phyloP scores from a whole-genome alignment of 768 basidiomycete species.

The Lentinula lateritia region DNA sequence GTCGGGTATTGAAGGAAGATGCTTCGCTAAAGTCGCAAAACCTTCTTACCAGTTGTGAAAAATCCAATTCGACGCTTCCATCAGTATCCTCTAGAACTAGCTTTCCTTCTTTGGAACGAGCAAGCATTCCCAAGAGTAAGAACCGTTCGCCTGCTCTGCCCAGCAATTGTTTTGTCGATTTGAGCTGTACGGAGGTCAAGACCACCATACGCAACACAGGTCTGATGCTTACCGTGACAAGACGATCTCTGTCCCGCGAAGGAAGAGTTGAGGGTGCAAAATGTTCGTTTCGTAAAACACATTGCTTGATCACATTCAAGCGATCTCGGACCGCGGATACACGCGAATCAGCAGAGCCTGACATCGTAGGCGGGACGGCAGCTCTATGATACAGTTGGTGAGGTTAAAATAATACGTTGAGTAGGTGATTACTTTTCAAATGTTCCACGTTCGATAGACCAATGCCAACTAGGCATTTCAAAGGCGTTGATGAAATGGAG shows the following conservation, averaged over 20 bases:
- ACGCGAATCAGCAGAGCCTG: slow-evolving; percentile 80
- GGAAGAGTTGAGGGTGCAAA: slow-evolving; percentile 95
- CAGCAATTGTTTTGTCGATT: slow-evolving; percentile 92
- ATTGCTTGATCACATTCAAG: slow-evolving; percentile 87
- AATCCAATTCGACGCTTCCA: slow-evolving; percentile 83
- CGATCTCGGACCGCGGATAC: slow-evolving; percentile 78
- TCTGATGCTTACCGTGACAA: slow-evolving; percentile 67
- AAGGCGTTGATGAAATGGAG: slow-evolving; percentile 84
- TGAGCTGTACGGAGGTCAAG: slow-evolving; percentile 57
- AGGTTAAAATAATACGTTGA: not conserved
- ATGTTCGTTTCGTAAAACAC: slow-evolving; percentile 91
- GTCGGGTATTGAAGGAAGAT: slow-evolving; percentile 8
- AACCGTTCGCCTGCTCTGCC: slow-evolving; percentile 89
- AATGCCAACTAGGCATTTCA: slow-evolving; percentile 94
- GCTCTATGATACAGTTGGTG: slow-evolving; percentile 32
- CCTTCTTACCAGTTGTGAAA: slow-evolving; percentile 70
- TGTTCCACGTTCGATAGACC: slow-evolving; percentile 78
- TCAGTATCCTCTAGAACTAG: slow-evolving; percentile 92
- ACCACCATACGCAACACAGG: not conserved
- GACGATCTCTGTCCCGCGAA: slow-evolving; percentile 78
- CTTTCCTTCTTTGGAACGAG: slow-evolving; percentile 84
- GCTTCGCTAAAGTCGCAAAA: not conserved
- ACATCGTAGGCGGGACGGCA: slow-evolving; percentile 53
- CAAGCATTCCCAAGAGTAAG: slow-evolving; percentile 88
- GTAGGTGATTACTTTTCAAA: slow-evolving; percentile 67